Conservation (phyloP, 2,329 filamentous ascomycete species). For the Trichoderma sp. region DNA sequence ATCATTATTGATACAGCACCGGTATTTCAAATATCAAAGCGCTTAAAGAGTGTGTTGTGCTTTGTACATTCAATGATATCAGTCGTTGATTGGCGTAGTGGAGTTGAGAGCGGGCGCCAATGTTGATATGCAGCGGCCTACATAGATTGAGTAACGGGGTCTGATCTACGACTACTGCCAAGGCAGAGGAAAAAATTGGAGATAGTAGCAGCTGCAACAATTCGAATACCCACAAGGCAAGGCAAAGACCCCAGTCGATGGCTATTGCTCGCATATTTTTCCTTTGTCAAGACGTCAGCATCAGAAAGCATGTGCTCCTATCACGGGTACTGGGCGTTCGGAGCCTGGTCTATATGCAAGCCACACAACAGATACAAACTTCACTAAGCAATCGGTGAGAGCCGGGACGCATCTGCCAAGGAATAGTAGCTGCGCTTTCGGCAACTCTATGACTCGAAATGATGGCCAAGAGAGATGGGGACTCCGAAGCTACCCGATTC, state of each 20-base stretch:
- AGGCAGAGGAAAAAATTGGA: neutral
- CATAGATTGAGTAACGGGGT: neutral
- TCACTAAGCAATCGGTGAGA: neutral
- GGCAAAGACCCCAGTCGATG: neutral
- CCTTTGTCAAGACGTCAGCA: neutral
- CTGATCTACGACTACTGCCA: neutral
- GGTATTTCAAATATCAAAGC: neutral
- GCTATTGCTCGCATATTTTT: neutral
- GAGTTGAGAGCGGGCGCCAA: neutral
- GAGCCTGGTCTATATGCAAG: slow-evolving; percentile 11
- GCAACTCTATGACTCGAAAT: neutral
- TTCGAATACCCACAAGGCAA: neutral
- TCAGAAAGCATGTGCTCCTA: neutral
- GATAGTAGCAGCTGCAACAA: neutral
- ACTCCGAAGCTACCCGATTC: neutral
- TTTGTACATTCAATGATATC: neutral
- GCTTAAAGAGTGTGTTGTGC: neutral
- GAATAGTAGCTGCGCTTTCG: neutral
- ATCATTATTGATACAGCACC: neutral
- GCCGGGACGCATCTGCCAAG: neutral
- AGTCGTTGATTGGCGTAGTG: neutral
- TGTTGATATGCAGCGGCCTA: neutral
- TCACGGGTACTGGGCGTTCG: neutral
- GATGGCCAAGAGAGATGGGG: neutral
- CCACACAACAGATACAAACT: slow-evolving; percentile 1